Conservation (phyloP, 768 basidiomycete genomes). For the Suillus alpinus region DNA sequence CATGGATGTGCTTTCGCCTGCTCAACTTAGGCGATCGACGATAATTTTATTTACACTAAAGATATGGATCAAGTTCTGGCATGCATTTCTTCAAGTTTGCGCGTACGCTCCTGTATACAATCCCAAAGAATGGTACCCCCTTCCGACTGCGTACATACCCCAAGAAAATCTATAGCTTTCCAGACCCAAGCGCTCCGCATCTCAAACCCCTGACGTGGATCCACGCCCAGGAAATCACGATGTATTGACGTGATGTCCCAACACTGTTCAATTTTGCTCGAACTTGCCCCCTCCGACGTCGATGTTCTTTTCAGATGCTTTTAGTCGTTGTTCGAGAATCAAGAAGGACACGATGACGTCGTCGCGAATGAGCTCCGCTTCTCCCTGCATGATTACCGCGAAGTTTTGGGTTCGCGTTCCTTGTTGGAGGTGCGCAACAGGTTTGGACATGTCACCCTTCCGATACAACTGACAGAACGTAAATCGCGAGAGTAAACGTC, state of each 20-base stretch:
- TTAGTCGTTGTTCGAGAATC: constrained; percentile 16
- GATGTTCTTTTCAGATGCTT: constrained; percentile 9
- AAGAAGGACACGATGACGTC: constrained; percentile 13
- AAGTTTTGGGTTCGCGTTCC: constrained; percentile 6
- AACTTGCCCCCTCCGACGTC: constrained; percentile 11
- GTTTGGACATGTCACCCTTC: constrained; percentile 1
- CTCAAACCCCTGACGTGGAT: not conserved
- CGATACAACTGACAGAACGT: constrained; percentile 10
- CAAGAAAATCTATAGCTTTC: not conserved
- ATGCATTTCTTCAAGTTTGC: not conserved
- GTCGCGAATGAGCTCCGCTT: constrained; percentile 9
- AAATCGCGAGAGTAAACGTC: not conserved
- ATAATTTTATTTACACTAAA: not conserved
- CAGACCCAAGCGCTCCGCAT: not conserved
- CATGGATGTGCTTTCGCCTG: not conserved
- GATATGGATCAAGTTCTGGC: not conserved
- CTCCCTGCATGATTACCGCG: constrained; percentile 10
- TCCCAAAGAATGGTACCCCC: not conserved
- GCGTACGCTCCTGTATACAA: not conserved
- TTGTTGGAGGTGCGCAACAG: constrained; percentile 11
- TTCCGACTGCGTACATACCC: not conserved
- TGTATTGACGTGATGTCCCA: constrained; percentile 5
- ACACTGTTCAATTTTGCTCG: constrained; percentile 10
- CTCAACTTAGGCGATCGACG: constrained; percentile 1
- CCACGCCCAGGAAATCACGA: not conserved